Base-by-base conservation (phyloP, 179 eudicot genomes). In the Sideroxylon spinosum region DNA sequence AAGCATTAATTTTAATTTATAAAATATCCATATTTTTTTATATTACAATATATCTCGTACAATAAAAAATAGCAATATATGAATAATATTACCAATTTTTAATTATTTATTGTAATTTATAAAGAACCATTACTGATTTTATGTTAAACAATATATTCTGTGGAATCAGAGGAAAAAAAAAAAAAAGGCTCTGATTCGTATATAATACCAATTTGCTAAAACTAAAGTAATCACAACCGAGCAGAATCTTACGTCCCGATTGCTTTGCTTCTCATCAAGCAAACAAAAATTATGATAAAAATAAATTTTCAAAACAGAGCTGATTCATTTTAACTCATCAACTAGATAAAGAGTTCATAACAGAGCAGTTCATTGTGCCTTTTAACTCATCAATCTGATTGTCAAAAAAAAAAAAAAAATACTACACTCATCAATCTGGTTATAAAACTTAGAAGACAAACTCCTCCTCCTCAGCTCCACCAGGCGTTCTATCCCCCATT, bases 391-490 rank as follows among this genome's bases (percentile, higher is more conserved):
- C n/a, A n/a, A n/a, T n/a, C n/a, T n/a, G n/a, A n/a, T n/a, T n/a
- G n/a, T n/a, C n/a, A n/a, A n/a, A n/a, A n/a, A n/a, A n/a, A n/a
- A n/a, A n/a, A n/a, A n/a, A n/a, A n/a, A n/a, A n/a, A 49, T 10
- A 49, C 52, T 10, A 10, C 50, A 20, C 6, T 26, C 50, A 44
- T 11, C 46, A 25, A 29, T 62, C 63, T 37, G 49, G 57, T 55
- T 22, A 71, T 78, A 64, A 50, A 74, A 62, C 80, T 88, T 81
- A 91, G 75, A 93, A 89, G 17, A 85, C 93, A 84, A 88, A 91
- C 76, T 92, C 98, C 75, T 94, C 97, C 66, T 86, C 88, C 66
- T 81, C 88, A 28, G 88, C 77, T 60, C 73, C 88, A 73, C 69
- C 71, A 29, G 84, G 77, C 46, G 73, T 69, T 73, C 78, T 49